Base-by-base conservation (phyloP, 352 stramenopile species). In the Thalassiosira hispida region DNA sequence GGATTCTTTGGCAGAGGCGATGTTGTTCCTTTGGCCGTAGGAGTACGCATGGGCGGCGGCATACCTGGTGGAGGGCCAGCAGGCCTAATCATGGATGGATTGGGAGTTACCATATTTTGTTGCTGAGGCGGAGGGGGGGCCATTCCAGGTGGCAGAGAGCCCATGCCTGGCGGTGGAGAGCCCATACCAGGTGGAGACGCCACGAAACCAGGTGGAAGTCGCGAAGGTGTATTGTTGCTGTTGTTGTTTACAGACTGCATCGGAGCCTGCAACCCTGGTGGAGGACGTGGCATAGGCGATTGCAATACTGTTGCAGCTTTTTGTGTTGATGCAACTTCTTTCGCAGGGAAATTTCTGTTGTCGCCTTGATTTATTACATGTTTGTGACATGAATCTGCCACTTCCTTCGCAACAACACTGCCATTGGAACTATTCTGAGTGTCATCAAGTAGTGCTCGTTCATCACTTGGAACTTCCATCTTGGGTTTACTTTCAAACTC, bases 21-120 rank as follows among this genome's bases (percentile, higher is more conserved):
- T 49, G n/a, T 22, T 67, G 33, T 14, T 60, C 27, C 11, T 46
- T 35, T 6, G 25, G 51, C 29, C 9, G 46, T 23, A 38, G 62
- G 16, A 66, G 47, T 52, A 25, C 59, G 42, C 20, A 59, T 59
- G 22, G 40, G 46, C 14, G 60, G 51, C 12, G 64, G 57, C 18
- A 71, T 75, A n/a, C 57, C 63, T 16, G 73, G 62, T 60, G 60
- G 55, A 61, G 56, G 31, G n/a, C 57, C 16, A 51, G 35, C 23
- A 18, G 35, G 7, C 16, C 40, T 59, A 65, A 35, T 47, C 25
- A 35, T 20, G 23, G 51, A 59, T 46, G 31, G 14, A 66, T 47
- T 29, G 29, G 69, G 35, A 71, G 49, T 8, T 38, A 25, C 33
- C 31, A 31, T 5, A 42, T 55, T 7, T 64, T 52, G 35, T 18